Conservation (phyloP, 192 early-diverging fungal species). For the Backusella westeae region DNA sequence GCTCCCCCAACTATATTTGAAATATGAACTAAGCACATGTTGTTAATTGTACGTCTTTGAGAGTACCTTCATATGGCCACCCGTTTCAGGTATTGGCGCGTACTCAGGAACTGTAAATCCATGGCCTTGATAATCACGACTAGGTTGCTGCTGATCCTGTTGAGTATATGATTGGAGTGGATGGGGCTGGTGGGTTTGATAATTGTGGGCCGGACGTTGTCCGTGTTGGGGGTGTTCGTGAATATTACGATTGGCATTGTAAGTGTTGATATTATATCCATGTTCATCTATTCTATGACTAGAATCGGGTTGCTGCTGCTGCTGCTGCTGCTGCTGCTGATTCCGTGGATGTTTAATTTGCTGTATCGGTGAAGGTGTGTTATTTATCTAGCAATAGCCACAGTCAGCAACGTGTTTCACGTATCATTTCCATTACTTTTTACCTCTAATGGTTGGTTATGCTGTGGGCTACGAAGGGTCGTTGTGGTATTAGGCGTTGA, state of each 20-base stretch:
- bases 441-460: neutral
- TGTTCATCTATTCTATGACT: neutral
- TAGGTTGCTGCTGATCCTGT: neutral
- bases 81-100: neutral
- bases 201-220: too few species aligned
- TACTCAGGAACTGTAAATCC: neutral
- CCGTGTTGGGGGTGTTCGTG: neutral
- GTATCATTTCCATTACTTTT: neutral
- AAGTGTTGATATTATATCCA: neutral
- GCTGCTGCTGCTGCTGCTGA: neutral
- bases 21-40: neutral
- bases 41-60: neutral
- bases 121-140: neutral
- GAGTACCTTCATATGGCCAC: neutral
- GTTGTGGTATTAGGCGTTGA: neutral
- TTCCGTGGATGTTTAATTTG: neutral
- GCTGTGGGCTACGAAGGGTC: neutral
- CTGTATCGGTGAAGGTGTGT: neutral
- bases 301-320: neutral
- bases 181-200: too few species aligned
- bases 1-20: slow-evolving; percentile 40
- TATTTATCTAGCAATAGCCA: neutral
- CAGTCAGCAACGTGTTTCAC: neutral
- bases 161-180: too few species aligned
- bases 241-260: neutral